A percentile compares a stretch with the other conserved stretches of the same genome.
Evolutionary conservation across 225 moss, liverwort and hornwort genomes (phyloP).

Genomic region (Asterella californica): DNA sequence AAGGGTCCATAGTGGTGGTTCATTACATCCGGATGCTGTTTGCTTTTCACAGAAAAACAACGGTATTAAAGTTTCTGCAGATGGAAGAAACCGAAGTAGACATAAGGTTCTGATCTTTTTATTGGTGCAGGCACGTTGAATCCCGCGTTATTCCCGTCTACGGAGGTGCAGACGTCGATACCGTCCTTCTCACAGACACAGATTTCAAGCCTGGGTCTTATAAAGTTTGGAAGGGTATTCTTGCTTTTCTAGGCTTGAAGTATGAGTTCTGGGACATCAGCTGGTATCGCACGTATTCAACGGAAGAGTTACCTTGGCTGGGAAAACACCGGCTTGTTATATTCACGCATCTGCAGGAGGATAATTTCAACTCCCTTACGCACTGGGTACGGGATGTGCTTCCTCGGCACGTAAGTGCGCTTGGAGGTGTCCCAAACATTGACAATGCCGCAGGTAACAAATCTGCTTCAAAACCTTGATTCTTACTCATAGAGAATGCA

Average conservation of each 20-base stretch:
- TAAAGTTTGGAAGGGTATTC: slow-evolving; percentile 35
- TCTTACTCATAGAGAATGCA: neutral
- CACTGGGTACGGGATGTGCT: slow-evolving; percentile 40
- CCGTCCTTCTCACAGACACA: slow-evolving; percentile 41
- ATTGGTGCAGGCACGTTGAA: slow-evolving; percentile 39
- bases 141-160: slow-evolving; percentile 47
- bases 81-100: neutral
- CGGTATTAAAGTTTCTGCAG: neutral
- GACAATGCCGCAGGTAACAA: slow-evolving; percentile 42
- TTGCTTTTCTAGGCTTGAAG: slow-evolving; percentile 41
- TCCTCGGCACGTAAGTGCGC: slow-evolving; percentile 34
- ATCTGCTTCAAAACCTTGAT: neutral
- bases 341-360: slow-evolving; percentile 37
- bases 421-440: slow-evolving; percentile 26
- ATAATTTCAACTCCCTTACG: slow-evolving; percentile 22
- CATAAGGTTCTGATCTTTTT: neutral
- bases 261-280: slow-evolving; percentile 48
- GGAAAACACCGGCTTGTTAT: slow-evolving; percentile 47
- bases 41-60: neutral
- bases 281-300: slow-evolving; percentile 42
- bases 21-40: neutral
- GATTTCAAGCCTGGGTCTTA: slow-evolving; percentile 40
- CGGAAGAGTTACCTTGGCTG: slow-evolving; percentile 41
- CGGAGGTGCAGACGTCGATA: slow-evolving; percentile 39
- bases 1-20: neutral